Evolutionary conservation across 2,329 filamentous ascomycete genomes (phyloP), one percentile per base, ranked within the genome.

Genomic region (Fusarium neocosmosporiellum): DNA sequence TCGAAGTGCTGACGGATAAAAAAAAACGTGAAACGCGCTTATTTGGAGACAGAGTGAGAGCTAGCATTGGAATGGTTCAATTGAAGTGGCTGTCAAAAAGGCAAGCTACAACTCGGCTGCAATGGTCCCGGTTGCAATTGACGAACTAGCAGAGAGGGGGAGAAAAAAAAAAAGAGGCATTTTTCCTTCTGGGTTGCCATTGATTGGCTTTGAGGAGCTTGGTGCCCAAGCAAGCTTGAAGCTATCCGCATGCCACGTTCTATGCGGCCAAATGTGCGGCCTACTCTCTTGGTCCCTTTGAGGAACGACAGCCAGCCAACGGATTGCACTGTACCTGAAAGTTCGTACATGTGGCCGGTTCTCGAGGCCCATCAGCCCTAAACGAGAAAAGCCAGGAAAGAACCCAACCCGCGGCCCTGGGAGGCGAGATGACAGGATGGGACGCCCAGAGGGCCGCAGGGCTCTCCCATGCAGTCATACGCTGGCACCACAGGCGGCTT

Each of bases 401-500:
- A 27, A 43, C 71, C 65, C 54, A 54, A 39, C 50, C 72, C 72
- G 46, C n/a, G 65, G 70, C 50, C 37, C 31, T 64, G 70, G 72
- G 54, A 71, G 53, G 60, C 11, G 50, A 59, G 50, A 71, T 60
- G 43, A 73, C 50, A 64, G 53, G 61, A 48, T 39, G 66, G 60
- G 63, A 62, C 37, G 55, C 37, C 55, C 34, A 59, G 31, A 61
- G 33, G 58, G 48, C 50, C 58, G 27, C 50, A 24, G 59, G 57
- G 39, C 46, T 48, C 63, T 53, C 8, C 55, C 66, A 66, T 67
- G 59, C 72, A 55, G 60, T 63, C 39, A 65, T 75, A 57, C 58
- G 75, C 65, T 77, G 75, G 75, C 75, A 77, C 75, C 75, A 75
- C 70, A 72, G 66, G 59, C 60, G 48, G 73, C 75, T 73, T 70